phyloP scores from a whole-genome alignment of 805 yeast genomes.

The Jamesozyma gamospora region DNA sequence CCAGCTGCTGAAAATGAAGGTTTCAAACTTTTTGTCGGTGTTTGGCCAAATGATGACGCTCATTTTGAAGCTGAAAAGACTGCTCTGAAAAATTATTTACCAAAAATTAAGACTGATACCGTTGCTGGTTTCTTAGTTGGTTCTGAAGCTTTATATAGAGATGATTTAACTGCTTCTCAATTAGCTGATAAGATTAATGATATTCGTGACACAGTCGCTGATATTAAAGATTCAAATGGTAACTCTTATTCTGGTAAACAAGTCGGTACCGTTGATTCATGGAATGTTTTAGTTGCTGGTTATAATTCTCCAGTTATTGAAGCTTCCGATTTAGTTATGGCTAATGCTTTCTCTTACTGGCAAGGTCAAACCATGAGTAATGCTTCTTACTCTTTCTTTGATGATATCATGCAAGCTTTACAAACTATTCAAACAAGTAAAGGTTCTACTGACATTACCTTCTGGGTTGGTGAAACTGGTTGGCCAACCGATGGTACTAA shows the following conservation, averaged over 20 bases:
- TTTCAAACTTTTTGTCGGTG: slow-evolving; percentile 69
- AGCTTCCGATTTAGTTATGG: slow-evolving; percentile 78
- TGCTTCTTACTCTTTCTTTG: slow-evolving; percentile 85
- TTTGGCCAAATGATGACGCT: slow-evolving; percentile 87
- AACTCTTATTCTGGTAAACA: slow-evolving; percentile 57
- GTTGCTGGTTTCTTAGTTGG: slow-evolving; percentile 81
- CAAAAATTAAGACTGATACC: slow-evolving; percentile 56
- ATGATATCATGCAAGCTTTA: slow-evolving; percentile 95
- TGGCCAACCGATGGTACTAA: slow-evolving; percentile 86
- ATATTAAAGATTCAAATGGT: slow-evolving; percentile 71
- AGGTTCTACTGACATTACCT: slow-evolving; percentile 76
- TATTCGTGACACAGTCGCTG: slow-evolving; percentile 48
- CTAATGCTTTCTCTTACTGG: slow-evolving; percentile 98
- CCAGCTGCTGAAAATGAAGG: slow-evolving; percentile 78
- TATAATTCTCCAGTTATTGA: slow-evolving; percentile 57
- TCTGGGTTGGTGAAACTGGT: slow-evolving; percentile 97
- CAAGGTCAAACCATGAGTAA: slow-evolving; percentile 85
- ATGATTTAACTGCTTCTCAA: slow-evolving; percentile 63
- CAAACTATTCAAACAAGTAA: slow-evolving; percentile 77
- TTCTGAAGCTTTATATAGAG: slow-evolving; percentile 91
- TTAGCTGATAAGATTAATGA: slow-evolving; percentile 60
- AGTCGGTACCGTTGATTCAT: slow-evolving; percentile 93
- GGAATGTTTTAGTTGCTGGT: slow-evolving; percentile 86
- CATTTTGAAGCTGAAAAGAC: slow-evolving; percentile 66
- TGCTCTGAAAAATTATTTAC: slow-evolving; percentile 64